These are phyloP conservation scores for Phytophthora brassicae DNA, from an alignment of 352 stramenopile species.

Conservation along the genomic window DNA sequence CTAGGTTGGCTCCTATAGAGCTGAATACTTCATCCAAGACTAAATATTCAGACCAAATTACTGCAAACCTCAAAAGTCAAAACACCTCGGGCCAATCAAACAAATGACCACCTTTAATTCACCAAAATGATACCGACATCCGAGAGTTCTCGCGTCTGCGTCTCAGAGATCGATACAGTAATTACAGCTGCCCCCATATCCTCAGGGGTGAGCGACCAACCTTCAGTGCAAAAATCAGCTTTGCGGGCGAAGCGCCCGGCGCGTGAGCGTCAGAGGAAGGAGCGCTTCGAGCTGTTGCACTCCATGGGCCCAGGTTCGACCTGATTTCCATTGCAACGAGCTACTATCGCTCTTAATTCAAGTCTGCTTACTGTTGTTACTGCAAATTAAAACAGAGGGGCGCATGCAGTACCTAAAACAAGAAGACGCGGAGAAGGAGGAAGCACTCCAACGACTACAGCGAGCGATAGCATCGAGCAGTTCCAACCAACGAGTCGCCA, in stretches of 20 bases:
- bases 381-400: constrained; percentile 41
- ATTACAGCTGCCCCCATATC: background rate
- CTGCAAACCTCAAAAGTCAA: background rate
- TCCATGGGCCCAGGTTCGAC: constrained; percentile 58
- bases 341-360: background rate
- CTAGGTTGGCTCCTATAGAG: background rate
- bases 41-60: constrained; percentile 19
- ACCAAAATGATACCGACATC: constrained; percentile 11
- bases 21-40: constrained; percentile 18
- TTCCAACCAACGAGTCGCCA: constrained; percentile 45
- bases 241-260: constrained; percentile 30
- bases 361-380: background rate
- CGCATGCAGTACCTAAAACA: constrained; percentile 47
- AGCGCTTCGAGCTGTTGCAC: constrained; percentile 54
- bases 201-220: background rate
- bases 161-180: constrained; percentile 5
- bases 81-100: too few species aligned
- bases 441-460: constrained; percentile 34
- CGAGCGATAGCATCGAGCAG: constrained; percentile 23
- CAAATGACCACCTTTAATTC: constrained; percentile 20
- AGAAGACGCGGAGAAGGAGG: constrained; percentile 40
- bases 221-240: constrained; percentile 4
- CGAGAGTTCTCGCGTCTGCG: constrained; percentile 7
- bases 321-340: background rate
- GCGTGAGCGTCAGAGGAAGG: constrained; percentile 53